Conservation (phyloP, 2,329 filamentous ascomycete species). For the Exophiala viscosa region DNA sequence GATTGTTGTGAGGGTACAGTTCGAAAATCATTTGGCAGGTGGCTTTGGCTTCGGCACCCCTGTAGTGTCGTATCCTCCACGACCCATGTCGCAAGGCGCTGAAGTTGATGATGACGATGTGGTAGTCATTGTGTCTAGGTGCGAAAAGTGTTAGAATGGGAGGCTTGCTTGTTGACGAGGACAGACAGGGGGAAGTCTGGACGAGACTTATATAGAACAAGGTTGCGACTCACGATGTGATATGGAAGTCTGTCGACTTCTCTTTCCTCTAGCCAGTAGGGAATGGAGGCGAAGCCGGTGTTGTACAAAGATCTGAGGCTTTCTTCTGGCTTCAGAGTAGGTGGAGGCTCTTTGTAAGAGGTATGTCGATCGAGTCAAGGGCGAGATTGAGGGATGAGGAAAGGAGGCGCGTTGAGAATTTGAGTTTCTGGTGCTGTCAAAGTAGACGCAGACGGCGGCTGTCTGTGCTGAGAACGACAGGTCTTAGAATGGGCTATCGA, state of each 20-base stretch:
- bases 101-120: slow-evolving; percentile 21
- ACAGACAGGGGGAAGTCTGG: background rate
- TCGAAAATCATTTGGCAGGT: slow-evolving; percentile 28
- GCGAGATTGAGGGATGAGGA: slow-evolving; percentile 21
- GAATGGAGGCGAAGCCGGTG: slow-evolving; percentile 2
- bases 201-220: slow-evolving; percentile 18
- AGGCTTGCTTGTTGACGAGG: background rate
- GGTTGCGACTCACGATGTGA: slow-evolving; percentile 18
- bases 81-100: slow-evolving; percentile 44
- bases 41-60: slow-evolving; percentile 51
- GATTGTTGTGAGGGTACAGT: background rate
- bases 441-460: slow-evolving; percentile 8
- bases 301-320: slow-evolving; percentile 19
- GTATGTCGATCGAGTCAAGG: slow-evolving; percentile 20
- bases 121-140: slow-evolving; percentile 25
- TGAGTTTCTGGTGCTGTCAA: slow-evolving; percentile 23
- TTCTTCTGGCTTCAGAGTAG: slow-evolving; percentile 10
- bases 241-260: slow-evolving; percentile 12
- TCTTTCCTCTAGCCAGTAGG: slow-evolving; percentile 10
- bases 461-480: slow-evolving; percentile 15
- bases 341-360: slow-evolving; percentile 13
- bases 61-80: slow-evolving; percentile 51
- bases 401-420: slow-evolving; percentile 24
- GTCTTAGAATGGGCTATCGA: slow-evolving; percentile 7
- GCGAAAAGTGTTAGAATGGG: slow-evolving; percentile 17